phyloP scores from a whole-genome alignment of 1,284 basidiomycete species.

The Inonotus hispidus region DNA sequence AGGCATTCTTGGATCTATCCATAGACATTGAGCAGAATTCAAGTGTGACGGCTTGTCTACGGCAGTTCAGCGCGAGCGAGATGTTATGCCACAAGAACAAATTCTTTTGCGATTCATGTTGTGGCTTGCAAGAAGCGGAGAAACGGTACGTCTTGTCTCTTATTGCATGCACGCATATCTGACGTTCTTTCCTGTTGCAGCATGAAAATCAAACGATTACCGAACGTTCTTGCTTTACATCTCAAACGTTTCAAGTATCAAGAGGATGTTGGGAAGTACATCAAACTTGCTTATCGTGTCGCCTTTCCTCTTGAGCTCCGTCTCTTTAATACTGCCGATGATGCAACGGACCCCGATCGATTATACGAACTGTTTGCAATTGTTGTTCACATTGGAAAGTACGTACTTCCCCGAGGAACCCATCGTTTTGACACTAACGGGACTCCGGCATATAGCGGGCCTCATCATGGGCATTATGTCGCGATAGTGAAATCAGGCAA shows the following conservation, averaged over 20 bases:
- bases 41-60: slow-evolving; percentile 90
- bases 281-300: slow-evolving; percentile 94
- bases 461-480: slow-evolving; percentile 96
- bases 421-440: slow-evolving; percentile 7
- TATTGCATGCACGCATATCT: background rate
- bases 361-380: slow-evolving; percentile 94
- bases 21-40: slow-evolving; percentile 98
- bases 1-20: slow-evolving; percentile 93
- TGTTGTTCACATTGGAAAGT: slow-evolving; percentile 97
- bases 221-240: slow-evolving; percentile 92
- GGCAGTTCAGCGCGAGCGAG: slow-evolving; percentile 95
- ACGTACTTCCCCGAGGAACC: slow-evolving; percentile 33
- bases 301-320: slow-evolving; percentile 93
- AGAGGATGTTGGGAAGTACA: slow-evolving; percentile 81
- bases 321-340: slow-evolving; percentile 95
- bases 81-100: slow-evolving; percentile 98
- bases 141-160: slow-evolving; percentile 64
- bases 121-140: slow-evolving; percentile 95
- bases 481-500: slow-evolving; percentile 86
- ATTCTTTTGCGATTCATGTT: slow-evolving; percentile 97
- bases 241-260: slow-evolving; percentile 98
- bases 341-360: slow-evolving; percentile 82
- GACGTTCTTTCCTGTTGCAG: slow-evolving; percentile 35
- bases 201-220: slow-evolving; percentile 97
- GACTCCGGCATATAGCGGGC: slow-evolving; percentile 56